Evolutionary conservation across 306 rosid genomes (phyloP), one percentile per base, ranked within the genome.

Genomic region (Erythrophleum fordii): DNA sequence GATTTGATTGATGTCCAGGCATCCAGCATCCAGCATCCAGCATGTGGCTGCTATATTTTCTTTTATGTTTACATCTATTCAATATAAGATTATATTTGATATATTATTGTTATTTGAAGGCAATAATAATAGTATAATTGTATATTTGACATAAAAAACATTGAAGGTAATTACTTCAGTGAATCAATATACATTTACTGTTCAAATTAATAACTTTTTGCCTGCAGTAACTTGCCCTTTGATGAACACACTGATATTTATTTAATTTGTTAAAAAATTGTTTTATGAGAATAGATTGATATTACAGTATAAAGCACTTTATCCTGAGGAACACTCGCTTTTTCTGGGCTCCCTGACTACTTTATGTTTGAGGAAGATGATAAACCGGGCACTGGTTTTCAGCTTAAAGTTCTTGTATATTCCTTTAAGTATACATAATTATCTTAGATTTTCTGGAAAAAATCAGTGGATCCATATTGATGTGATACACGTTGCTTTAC

Each of bases 1-100:
- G 18, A 8, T 42, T 77, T 77, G 25, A 41, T 64, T 51, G 69
- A 77, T 72, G 69, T 58, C 60, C 67, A 5, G 60, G 60, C 65
- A 35, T 66, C 52, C 51, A 69, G 20, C 52, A 35, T 66, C 52
- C 51, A 69, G 20, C 52, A 37, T 75, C 42, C 64, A 76, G 28
- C 61, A 48, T 75, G 73, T 22, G 20, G 53, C 31, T 42, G 5
- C n/a, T 68, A 11, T 68, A 42, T 68, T 41, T 22, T 68, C 2
- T 22, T 68, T 59, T 37, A 59, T 22, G 26, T 29, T 58, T 59
- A 59, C 11, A 59, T 12, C 34, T 23, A 12, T 22, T 2, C 60
- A 53, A 20, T n/a, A 53, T 66, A 39, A 34, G 72, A 20, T 39
- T 6, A 39, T 39, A 39, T 44, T 67, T 41, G 17, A 67, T 66